A percentile compares a stretch with the other conserved stretches of the same genome.
These are phyloP conservation scores for Solanum chmielewskii DNA, from an alignment of 257 asterid species.

Conservation along the genomic window DNA sequence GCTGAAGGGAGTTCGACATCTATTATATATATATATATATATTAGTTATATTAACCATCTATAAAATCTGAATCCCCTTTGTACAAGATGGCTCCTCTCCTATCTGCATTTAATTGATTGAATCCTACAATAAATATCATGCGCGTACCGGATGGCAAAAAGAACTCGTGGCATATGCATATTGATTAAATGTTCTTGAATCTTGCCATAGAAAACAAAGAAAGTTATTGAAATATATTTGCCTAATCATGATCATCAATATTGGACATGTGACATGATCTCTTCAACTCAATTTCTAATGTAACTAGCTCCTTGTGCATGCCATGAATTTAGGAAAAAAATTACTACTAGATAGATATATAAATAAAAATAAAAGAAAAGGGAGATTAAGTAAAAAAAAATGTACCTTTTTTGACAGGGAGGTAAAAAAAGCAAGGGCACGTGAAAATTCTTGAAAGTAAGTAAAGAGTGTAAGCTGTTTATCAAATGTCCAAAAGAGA, in stretches of 20 bases:
- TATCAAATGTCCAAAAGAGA: background rate
- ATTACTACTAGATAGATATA: too few relatives aligned
- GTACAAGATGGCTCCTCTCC: too few relatives aligned
- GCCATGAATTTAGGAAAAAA: background rate
- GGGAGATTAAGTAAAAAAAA: background rate
- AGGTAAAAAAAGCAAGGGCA: background rate
- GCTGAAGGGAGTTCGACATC: too few relatives aligned
- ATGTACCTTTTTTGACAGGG: background rate
- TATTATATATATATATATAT: too few relatives aligned
- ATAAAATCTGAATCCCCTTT: too few relatives aligned
- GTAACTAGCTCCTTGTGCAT: background rate
- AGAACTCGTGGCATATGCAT: background rate
- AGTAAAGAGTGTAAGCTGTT: background rate
- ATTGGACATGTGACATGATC: background rate
- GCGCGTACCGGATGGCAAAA: background rate
- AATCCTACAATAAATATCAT: background rate
- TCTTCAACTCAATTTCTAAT: background rate
- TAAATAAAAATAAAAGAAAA: background rate
- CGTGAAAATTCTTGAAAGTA: slow-evolving; percentile 6
- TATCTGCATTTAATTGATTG: background rate
- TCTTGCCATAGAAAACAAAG: background rate
- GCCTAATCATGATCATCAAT: background rate
- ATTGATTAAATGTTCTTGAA: background rate
- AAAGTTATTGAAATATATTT: background rate
- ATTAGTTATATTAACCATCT: too few relatives aligned